These are phyloP conservation scores for Alectoria sarmentosa DNA, from an alignment of 495 filamentous ascomycete species.

Conservation along the genomic window DNA sequence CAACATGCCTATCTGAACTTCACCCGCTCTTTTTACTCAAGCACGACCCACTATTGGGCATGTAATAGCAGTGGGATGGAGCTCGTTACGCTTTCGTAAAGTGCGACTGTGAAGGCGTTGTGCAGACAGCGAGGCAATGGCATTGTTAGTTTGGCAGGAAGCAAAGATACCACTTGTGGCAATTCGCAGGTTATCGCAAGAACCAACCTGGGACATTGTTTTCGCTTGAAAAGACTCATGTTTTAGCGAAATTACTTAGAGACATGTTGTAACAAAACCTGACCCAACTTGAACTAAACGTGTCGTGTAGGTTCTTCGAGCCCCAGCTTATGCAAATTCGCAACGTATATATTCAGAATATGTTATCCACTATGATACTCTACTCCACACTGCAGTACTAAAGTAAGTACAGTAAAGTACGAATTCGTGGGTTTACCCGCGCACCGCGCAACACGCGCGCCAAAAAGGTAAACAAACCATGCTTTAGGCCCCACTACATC, in stretches of 20 bases:
- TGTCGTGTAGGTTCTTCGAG: neutral
- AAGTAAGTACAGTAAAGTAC: no score
- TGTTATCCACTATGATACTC: no score
- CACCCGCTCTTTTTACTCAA: neutral
- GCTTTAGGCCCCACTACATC: neutral
- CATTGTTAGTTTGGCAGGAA: neutral
- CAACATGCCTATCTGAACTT: conserved; percentile 28
- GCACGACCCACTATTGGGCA: neutral
- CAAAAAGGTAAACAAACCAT: conserved; percentile 8
- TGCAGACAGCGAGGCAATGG: neutral
- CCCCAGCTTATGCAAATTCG: neutral
- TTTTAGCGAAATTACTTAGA: neutral
- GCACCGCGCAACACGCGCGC: conserved; percentile 1
- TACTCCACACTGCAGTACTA: no score
- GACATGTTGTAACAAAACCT: neutral
- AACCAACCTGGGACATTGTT: neutral
- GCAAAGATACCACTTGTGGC: neutral
- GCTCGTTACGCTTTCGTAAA: neutral
- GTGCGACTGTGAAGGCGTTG: neutral
- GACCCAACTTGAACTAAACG: neutral
- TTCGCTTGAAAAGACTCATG: neutral
- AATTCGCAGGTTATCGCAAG: neutral
- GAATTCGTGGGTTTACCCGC: neutral
- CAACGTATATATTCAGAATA: no score
- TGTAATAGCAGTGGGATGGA: neutral